These are phyloP conservation scores for Cryphonectria parasitica DNA, from an alignment of 2,329 filamentous ascomycete species.

Conservation along the genomic window DNA sequence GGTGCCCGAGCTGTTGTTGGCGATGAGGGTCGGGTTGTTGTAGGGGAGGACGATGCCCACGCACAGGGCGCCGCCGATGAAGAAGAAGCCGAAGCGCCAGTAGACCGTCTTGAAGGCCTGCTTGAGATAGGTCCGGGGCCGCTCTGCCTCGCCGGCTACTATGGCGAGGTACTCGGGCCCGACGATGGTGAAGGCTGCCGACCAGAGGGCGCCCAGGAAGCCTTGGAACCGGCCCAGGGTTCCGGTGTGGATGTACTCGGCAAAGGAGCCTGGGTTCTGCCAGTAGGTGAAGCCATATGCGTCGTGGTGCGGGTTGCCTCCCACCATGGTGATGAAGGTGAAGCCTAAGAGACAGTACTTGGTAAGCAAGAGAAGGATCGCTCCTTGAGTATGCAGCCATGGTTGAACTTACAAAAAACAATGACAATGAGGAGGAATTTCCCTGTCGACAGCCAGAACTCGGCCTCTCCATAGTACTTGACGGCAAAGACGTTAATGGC, in stretches of 20 bases:
- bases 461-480: slow-evolving; percentile 69
- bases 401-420: slow-evolving; percentile 52
- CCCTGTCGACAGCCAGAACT: slow-evolving; percentile 69
- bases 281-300: slow-evolving; percentile 73
- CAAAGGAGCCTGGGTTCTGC: slow-evolving; percentile 65
- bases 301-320: slow-evolving; percentile 72
- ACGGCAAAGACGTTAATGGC: slow-evolving; percentile 67
- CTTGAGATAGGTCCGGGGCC: slow-evolving; percentile 67
- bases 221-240: slow-evolving; percentile 70
- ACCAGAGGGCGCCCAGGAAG: slow-evolving; percentile 69
- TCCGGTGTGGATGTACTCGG: slow-evolving; percentile 62
- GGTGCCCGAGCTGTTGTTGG: slow-evolving; percentile 46
- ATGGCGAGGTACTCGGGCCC: slow-evolving; percentile 71
- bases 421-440: slow-evolving; percentile 70
- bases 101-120: slow-evolving; percentile 75
- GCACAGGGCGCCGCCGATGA: slow-evolving; percentile 68
- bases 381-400: too few relatives aligned
- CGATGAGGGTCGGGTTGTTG: slow-evolving; percentile 59
- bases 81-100: slow-evolving; percentile 72
- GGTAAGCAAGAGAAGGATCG: too few relatives aligned
- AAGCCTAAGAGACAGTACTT: slow-evolving; percentile 48
- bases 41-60: slow-evolving; percentile 71
- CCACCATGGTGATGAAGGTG: slow-evolving; percentile 79
- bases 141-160: slow-evolving; percentile 71
- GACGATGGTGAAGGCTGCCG: slow-evolving; percentile 65